These are phyloP conservation scores for Aspergillus coremiiformis DNA, from an alignment of 495 filamentous ascomycete genomes.

Conservation along the genomic window DNA sequence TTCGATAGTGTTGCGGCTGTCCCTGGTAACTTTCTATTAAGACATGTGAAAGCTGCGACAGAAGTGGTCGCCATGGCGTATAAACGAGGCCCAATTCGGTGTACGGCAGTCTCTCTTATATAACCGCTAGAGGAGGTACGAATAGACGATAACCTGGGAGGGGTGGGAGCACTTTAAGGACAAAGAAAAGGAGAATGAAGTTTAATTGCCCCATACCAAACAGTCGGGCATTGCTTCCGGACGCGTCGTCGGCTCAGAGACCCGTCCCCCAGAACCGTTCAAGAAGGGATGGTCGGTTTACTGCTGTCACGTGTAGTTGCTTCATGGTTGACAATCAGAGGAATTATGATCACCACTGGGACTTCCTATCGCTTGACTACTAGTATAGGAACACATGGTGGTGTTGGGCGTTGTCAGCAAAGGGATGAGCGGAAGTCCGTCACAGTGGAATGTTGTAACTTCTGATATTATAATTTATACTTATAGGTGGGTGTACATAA, in stretches of 20 bases:
- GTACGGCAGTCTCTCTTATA: neutral
- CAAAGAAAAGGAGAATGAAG: neutral
- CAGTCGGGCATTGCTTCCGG: neutral
- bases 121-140: neutral
- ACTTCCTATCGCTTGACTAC: no score
- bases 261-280: conserved; percentile 2
- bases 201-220: neutral
- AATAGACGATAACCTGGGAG: neutral
- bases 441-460: conserved; percentile 8
- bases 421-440: neutral
- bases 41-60: neutral
- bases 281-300: conserved; percentile 14
- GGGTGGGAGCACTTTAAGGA: neutral
- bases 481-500: no score
- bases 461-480: no score
- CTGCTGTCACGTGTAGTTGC: neutral
- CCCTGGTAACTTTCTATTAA: neutral
- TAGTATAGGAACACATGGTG: no score
- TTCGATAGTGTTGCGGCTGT: neutral
- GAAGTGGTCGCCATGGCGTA: neutral
- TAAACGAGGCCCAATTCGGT: neutral
- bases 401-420: neutral
- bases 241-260: neutral
- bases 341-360: neutral
- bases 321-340: conserved; percentile 1